Percentiles rank a stretch among this genome's conserved stretches.
These are phyloP conservation scores for Arachnomyces sp. DNA, from an alignment of 2,329 filamentous ascomycete genomes.

Conservation along the genomic window DNA sequence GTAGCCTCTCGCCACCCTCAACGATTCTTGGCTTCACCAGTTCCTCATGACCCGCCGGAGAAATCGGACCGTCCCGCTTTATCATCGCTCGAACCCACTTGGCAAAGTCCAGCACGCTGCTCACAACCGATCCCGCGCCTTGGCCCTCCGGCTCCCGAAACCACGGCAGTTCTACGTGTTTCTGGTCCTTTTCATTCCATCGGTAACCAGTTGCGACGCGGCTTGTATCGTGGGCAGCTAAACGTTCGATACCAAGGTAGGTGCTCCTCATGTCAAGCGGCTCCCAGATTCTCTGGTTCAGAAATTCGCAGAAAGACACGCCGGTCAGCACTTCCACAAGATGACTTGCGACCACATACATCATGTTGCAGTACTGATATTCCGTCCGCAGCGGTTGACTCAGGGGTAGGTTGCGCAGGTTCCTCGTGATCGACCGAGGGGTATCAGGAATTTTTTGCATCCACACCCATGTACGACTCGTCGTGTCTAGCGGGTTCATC, in stretches of 20 bases:
- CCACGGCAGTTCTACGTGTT: slow-evolving; percentile 8
- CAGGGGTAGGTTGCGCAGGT: slow-evolving; percentile 40
- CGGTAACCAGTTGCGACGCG: slow-evolving; percentile 20
- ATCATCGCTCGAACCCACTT: slow-evolving; percentile 44
- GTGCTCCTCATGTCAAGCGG: slow-evolving; percentile 37
- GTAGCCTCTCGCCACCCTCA: slow-evolving; percentile 7
- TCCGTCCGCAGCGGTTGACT: slow-evolving; percentile 33
- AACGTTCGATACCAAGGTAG: slow-evolving; percentile 28
- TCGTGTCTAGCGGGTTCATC: no score
- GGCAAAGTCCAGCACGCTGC: slow-evolving; percentile 32
- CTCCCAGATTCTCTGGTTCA: slow-evolving; percentile 29
- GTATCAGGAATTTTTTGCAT: no score
- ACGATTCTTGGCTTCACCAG: no score
- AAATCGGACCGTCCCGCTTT: slow-evolving; percentile 6
- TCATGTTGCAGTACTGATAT: slow-evolving; percentile 47
- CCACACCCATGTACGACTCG: no score
- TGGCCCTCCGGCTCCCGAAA: slow-evolving; percentile 6
- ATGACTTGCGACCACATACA: slow-evolving; percentile 45
- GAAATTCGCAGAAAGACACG: slow-evolving; percentile 22
- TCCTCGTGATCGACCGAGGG: no score
- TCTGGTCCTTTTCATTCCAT: slow-evolving; percentile 9
- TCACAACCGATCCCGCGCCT: slow-evolving; percentile 19
- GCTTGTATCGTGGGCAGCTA: slow-evolving; percentile 21
- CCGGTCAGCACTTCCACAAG: slow-evolving; percentile 38
- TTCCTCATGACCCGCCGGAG: slow-evolving; percentile 5